Evolutionary conservation across 345 rosid species (phyloP), one percentile per base, ranked within the genome.

Genomic region (Dipteronia sinensis): DNA sequence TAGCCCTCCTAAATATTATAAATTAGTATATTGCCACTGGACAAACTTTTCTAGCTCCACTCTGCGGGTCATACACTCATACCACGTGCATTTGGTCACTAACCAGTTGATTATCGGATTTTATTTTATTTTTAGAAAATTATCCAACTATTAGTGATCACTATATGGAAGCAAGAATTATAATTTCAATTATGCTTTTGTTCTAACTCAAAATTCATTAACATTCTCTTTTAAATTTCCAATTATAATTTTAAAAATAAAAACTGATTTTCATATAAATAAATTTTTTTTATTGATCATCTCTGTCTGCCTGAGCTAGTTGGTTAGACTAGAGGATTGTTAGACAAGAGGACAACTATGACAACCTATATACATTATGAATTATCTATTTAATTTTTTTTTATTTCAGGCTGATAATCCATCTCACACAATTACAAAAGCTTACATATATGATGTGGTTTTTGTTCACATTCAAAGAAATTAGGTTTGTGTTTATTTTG

Each of bases 401-500:
- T 13, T 59, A 59, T 59, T 44, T 63, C 38, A 79, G 64, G 63
- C 20, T 73, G 40, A 73, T 10, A 53, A 17, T 38, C 65, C 7
- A 17, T 49, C n/a, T 17, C 6, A 40, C 23, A 25, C 10, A 4
- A 4, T 34, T 34, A 27, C 10, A 58, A 12, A 10, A 6, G 10
- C 19, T 3, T 17, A 3, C 16, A 16, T 69, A 27, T 38, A 49
- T 58, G 64, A 59, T 1, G 64, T 20, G 25, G 3, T 46, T 42
- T 72, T 12, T 66, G 58, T 78, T 65, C n/a, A 19, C 31, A 72
- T 63, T 55, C 67, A 78, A 78, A 40, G 15, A 44, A 58, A 73
- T 73, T 79, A 79, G 81, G 81, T 55, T 73, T 67, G 7, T 22
- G 51, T 31, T 15, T 62, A 27, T 66, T 72, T 25, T 40, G 29